These are phyloP conservation scores for Fraxinus excelsior DNA, from an alignment of 257 asterid species.

Conservation along the genomic window DNA sequence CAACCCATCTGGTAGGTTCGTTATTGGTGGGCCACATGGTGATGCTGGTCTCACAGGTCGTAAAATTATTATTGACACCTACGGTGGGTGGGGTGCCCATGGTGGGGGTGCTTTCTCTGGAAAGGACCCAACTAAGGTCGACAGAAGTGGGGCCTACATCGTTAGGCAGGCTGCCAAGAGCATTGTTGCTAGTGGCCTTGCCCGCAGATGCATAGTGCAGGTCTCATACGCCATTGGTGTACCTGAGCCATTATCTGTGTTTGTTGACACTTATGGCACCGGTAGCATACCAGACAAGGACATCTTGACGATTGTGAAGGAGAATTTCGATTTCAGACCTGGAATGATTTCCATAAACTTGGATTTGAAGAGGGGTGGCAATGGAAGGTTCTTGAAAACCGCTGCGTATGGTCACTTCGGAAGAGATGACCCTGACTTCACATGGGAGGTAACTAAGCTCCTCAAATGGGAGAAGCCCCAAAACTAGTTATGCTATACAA, in stretches of 20 bases:
- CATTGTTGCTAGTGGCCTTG: conserved; percentile 55
- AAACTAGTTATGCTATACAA: conserved; percentile 13
- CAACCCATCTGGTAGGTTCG: conserved; percentile 62
- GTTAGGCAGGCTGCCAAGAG: conserved; percentile 70
- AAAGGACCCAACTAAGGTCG: conserved; percentile 69
- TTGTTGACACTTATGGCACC: conserved; percentile 56
- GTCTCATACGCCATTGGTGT: conserved; percentile 69
- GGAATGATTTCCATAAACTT: conserved; percentile 61
- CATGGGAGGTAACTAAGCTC: conserved; percentile 64
- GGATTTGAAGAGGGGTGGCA: conserved; percentile 63
- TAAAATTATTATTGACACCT: conserved; percentile 60
- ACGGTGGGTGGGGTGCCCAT: conserved; percentile 75
- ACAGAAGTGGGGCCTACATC: conserved; percentile 63
- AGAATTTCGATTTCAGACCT: conserved; percentile 59
- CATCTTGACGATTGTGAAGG: conserved; percentile 55
- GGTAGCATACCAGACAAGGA: conserved; percentile 64
- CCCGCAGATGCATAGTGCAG: conserved; percentile 61
- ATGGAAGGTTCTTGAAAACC: conserved; percentile 56
- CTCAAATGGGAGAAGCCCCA: conserved; percentile 59
- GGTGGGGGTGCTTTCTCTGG: conserved; percentile 76
- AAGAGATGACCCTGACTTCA: conserved; percentile 56
- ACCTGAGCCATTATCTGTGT: conserved; percentile 62
- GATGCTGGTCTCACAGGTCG: conserved; percentile 74
- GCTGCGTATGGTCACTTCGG: conserved; percentile 71
- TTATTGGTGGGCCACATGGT: conserved; percentile 68